Base-by-base conservation (phyloP, 345 rosid species). In the Adansonia digitata region DNA sequence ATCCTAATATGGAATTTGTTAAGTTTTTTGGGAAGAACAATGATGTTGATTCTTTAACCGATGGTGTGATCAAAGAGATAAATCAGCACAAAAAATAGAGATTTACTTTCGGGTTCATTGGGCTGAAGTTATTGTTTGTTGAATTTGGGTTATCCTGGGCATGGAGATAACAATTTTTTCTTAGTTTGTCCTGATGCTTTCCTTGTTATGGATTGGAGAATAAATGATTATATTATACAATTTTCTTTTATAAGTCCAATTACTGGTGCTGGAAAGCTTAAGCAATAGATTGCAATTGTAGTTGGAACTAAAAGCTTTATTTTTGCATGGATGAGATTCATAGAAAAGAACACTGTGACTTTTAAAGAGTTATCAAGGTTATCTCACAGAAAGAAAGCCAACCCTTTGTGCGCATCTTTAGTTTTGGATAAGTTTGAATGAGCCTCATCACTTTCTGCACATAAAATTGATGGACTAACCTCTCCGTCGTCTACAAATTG, bases 1-100 rank as follows among this genome's bases (percentile, higher is more conserved):
- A 83, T 77, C 99, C 98, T 15, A 81, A 87, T 65, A 92, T 96
- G 97, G 82, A 89, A 22, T 93, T 89, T 66, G 92, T 96, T 74
- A 92, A 93, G 76, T 92, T 90, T 76, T 93, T 91, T 73, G 97
- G 97, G 81, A 96, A 92, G 90, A 93, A 96, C 79, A 87, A 90
- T 53, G 97, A 96, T 42, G 90, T 87, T 18, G 89, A 85, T 71
- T 82, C 94, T 5, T 88, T 96, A 62, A 63, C 92, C 10, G 91
- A 91, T 15, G 96, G 99, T 20, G 76, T 93, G 39, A 83, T 90
- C 53, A 89, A 87, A 75, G 97, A 95, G 90, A 85, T 84, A 52
- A 88, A 83, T 72, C 89, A 84, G 72, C 84, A 74, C 81, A 88
- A 82, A 75, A 80, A 78, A 74, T 85, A 84, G 80, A 69, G 42